Base-by-base conservation (phyloP, 306 rosid genomes). In the Ormosia emarginata region DNA sequence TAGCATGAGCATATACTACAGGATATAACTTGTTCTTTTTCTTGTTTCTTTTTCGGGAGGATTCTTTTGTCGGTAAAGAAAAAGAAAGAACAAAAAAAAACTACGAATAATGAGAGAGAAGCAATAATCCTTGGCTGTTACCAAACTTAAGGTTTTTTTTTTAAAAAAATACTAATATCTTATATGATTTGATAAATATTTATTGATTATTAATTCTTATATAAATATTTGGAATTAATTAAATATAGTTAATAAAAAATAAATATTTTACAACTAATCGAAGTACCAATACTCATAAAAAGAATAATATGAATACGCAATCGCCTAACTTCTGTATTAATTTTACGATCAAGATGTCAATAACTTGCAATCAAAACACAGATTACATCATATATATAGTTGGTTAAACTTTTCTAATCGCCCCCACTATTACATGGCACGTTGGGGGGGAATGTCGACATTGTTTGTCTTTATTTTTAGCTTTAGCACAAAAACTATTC, bases 11-110 rank as follows among this genome's bases (percentile, higher is more conserved):
- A 80, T 77, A 82, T 82, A 33, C 85, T 46, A 65, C 15, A 34
- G 77, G 43, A 57, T 69, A 33, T 46, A 63, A 34, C 17, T 24
- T 43, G 53, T 72, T 68, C 74, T 49, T 70, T 50, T 57, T 1
- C 67, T 81, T 80, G 75, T 80, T 86, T 64, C 67, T 7, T 86
- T 53, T 32, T 37, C 34, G 2, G 14, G 69, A 50, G 15, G n/a
- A 11, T 77, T 67, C 34, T 55, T 62, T 5, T 2, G 50, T 44
- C 8, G 14, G 50, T 10, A 46, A 46, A 10, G 50, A 46, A 17
- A n/a, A 15, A 37, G 10, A 6, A n/a, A 46, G 6, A 46, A 7
- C 1, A 0, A 24, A 24, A 24, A 24, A 24, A 24, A 24, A 24
- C 24, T 24, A 24, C 1, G 24, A 24, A 24, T 24, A 24, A 24